Evolutionary conservation across 2,329 filamentous ascomycete species (phyloP), one percentile per base, ranked within the genome.

Genomic region (Thermothelomyces thermophilus): DNA sequence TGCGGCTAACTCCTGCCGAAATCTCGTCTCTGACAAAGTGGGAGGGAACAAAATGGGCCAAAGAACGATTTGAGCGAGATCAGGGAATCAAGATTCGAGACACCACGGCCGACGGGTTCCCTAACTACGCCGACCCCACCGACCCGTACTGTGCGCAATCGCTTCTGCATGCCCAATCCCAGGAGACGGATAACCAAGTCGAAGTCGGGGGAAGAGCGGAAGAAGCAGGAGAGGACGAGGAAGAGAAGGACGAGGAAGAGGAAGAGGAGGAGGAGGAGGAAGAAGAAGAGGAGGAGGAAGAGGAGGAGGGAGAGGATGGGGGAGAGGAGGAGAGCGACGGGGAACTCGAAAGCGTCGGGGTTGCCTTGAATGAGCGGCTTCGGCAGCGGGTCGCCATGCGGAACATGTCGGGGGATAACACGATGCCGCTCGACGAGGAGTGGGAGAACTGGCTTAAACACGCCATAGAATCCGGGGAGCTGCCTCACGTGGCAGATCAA

Each of bases 11-110:
- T 7, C 70, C 79, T 50, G 70, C 73, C 59, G 86, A 91, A 64
- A 87, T 91, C 58, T 74, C 80, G 47, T 73, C 74, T 42, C 72
- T 90, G 63, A 90, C 86, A 51, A 84, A 86, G 62, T 91, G 86
- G 86, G 86, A 90, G 70, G 86, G 86, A 50, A 90, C 86, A 9
- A 82, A 83, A 54, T 90, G 86, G 86, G 87, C 87, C 54, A 84
- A 89, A 63, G 84, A 90, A 63, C 79, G 86, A 48, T 91, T 83
- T 63, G 86, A 91, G 71, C 76, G 77, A 50, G 86, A 90, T 62
- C 84, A 89, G 61, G 82, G 82, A 30, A 75, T 86, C 51, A 69
- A 68, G 26, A 88, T 91, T 55, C 68, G 71, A 41, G 87, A 91
- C 62, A 89, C 86, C 5, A 83, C 85, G 1, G 79, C 77, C 45